Evolutionary conservation across 2,329 filamentous ascomycete genomes (phyloP).

Genomic region (Colletotrichum somersetense): DNA sequence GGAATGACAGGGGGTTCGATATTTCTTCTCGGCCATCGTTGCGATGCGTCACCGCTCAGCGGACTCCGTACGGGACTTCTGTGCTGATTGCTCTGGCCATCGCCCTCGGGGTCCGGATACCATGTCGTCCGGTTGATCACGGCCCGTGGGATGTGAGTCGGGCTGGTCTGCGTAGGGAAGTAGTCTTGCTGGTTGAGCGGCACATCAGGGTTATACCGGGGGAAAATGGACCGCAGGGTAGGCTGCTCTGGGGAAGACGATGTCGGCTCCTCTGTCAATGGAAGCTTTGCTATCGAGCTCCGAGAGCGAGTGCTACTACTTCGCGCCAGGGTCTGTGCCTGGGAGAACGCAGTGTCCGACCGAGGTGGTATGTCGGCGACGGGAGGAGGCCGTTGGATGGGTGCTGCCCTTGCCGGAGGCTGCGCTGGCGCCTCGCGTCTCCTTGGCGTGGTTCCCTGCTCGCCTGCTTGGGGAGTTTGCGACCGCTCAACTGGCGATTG

Average conservation of each 20-base stretch:
- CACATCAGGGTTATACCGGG: conserved; percentile 76
- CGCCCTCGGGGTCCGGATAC: conserved; percentile 53
- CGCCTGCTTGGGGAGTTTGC: conserved; percentile 43
- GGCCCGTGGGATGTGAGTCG: conserved; percentile 72
- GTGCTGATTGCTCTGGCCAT: conserved; percentile 42
- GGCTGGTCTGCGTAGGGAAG: conserved; percentile 74
- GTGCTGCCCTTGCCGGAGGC: conserved; percentile 39
- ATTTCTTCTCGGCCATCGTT: conserved; percentile 46
- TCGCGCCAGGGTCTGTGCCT: conserved; percentile 63
- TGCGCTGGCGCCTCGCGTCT: conserved; percentile 32
- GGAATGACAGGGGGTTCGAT: conserved; percentile 61
- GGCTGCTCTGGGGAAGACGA: conserved; percentile 46
- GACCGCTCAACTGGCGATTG: conserved; percentile 53
- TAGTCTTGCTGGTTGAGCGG: conserved; percentile 78
- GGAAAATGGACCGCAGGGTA: conserved; percentile 79
- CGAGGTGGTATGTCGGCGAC: conserved; percentile 59
- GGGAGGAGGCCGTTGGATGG: conserved; percentile 56
- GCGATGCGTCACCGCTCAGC: conserved; percentile 20
- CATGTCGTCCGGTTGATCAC: conserved; percentile 77
- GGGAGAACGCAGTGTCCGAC: conserved; percentile 65
- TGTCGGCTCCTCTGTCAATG: conserved; percentile 53
- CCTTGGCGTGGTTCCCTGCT: conserved; percentile 23
- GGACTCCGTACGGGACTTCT: conserved; percentile 35
- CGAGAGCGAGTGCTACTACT: conserved; percentile 64
- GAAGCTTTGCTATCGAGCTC: conserved; percentile 69